Percentiles rank a stretch among this genome's conserved stretches.
Conservation (phyloP, 2,329 filamentous ascomycete species). For the Apiospora saccharicola region DNA sequence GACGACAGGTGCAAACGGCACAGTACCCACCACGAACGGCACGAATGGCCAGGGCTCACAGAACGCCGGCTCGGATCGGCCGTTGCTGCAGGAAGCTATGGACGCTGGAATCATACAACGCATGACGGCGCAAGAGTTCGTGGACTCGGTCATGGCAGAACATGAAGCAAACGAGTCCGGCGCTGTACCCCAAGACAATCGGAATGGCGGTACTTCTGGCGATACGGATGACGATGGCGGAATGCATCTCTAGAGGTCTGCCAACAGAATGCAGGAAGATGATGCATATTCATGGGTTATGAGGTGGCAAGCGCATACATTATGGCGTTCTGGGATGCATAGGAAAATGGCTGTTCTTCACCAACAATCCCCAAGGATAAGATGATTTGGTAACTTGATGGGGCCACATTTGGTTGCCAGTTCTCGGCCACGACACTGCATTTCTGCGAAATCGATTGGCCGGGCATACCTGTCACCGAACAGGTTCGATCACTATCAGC, state of each 20-base stretch:
- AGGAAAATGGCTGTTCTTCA: background rate
- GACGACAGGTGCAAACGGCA: background rate
- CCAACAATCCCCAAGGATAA: background rate
- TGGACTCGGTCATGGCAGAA: background rate
- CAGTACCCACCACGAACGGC: background rate
- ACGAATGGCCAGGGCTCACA: background rate
- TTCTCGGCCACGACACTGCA: background rate
- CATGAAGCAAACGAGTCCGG: background rate
- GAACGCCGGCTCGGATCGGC: background rate
- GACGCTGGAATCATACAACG: conserved; percentile 59
- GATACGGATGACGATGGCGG: background rate
- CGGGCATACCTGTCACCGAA: background rate
- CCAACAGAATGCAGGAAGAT: background rate
- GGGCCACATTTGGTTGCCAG: background rate
- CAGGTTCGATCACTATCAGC: background rate
- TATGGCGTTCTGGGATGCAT: background rate
- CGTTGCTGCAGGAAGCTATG: conserved; percentile 16
- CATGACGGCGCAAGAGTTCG: background rate
- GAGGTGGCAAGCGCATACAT: background rate
- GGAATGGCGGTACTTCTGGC: background rate
- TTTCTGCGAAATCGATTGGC: background rate
- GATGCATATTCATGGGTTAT: background rate
- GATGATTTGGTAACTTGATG: background rate
- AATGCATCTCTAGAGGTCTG: background rate
- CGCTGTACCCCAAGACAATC: background rate